A percentile compares a stretch with the other conserved stretches of the same genome.
Evolutionary conservation across 1,284 basidiomycete species (phyloP).

Genomic region (Sporisorium scitamineum): DNA sequence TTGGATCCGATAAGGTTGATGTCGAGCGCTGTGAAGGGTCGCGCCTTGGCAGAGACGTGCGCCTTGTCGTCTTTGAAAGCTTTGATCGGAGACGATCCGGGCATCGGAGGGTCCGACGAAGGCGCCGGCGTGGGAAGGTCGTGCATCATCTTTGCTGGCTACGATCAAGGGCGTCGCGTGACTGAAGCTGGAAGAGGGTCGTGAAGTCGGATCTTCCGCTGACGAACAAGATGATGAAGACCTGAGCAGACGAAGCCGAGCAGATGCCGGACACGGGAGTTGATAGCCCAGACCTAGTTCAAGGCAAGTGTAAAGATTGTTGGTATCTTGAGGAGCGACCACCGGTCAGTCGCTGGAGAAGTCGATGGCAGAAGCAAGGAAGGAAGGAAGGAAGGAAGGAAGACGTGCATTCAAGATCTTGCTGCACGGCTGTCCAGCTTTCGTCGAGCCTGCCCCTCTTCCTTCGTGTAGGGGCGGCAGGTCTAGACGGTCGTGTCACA

Average conservation of each 20-base stretch:
- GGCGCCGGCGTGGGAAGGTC: conserved; percentile 52
- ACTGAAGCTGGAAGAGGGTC: background rate
- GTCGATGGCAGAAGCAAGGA: background rate
- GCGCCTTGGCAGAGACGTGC: conserved; percentile 20
- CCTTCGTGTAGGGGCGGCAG: background rate
- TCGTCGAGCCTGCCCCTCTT: background rate
- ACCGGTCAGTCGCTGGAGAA: background rate
- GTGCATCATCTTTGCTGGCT: conserved; percentile 39
- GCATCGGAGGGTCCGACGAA: conserved; percentile 51
- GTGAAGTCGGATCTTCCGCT: background rate
- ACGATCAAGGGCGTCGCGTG: background rate
- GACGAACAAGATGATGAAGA: background rate
- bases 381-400: background rate
- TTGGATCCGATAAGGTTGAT: conserved; percentile 34
- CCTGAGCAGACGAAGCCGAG: background rate
- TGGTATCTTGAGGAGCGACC: background rate
- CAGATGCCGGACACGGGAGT: background rate
- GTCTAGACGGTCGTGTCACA: background rate
- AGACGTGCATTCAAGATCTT: background rate
- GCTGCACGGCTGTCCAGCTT: background rate
- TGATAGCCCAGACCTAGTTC: background rate
- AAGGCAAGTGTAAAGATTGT: background rate
- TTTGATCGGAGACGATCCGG: conserved; percentile 44
- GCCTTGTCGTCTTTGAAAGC: conserved; percentile 18
- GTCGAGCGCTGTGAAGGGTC: conserved; percentile 40